These are phyloP conservation scores for Dictyostelium capitatum DNA, from an alignment of 78 protist species.

Conservation along the genomic window DNA sequence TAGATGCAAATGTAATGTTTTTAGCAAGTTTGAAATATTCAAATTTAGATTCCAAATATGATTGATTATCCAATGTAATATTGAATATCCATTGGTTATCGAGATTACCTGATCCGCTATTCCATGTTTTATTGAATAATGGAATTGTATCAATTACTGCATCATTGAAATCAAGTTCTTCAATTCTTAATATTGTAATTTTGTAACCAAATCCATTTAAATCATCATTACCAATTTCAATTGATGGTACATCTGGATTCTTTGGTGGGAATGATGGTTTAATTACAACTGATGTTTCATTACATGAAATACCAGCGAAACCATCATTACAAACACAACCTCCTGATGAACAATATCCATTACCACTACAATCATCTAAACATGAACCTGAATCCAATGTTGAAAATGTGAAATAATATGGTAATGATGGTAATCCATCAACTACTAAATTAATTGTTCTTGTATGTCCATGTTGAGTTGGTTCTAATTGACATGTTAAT, in stretches of 20 bases:
- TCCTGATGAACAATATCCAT: not conserved
- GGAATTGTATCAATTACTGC: not conserved
- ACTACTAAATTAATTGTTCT: not conserved
- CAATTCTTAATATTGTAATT: not conserved
- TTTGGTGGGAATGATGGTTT: not conserved
- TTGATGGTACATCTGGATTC: not conserved
- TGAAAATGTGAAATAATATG: conserved; percentile 1
- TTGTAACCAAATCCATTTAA: not conserved
- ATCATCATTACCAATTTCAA: conserved; percentile 4
- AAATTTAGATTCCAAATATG: not conserved
- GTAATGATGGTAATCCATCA: conserved; percentile 12
- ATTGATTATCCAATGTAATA: not conserved
- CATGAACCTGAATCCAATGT: not conserved
- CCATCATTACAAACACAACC: conserved; percentile 13
- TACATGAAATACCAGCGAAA: conserved; percentile 9
- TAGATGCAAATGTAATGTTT: not conserved
- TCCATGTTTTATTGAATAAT: not conserved
- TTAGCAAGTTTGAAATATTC: conserved; percentile 21
- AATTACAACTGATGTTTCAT: conserved; percentile 1
- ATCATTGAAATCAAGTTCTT: not conserved
- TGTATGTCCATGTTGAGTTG: not conserved
- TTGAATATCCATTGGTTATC: conserved; percentile 4
- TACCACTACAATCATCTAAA: not conserved
- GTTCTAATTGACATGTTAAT: not conserved
- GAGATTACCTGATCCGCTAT: not conserved